These are phyloP conservation scores for Ordospora colligata DNA, from an alignment of 371 early-diverging fungal genomes.

Conservation along the genomic window DNA sequence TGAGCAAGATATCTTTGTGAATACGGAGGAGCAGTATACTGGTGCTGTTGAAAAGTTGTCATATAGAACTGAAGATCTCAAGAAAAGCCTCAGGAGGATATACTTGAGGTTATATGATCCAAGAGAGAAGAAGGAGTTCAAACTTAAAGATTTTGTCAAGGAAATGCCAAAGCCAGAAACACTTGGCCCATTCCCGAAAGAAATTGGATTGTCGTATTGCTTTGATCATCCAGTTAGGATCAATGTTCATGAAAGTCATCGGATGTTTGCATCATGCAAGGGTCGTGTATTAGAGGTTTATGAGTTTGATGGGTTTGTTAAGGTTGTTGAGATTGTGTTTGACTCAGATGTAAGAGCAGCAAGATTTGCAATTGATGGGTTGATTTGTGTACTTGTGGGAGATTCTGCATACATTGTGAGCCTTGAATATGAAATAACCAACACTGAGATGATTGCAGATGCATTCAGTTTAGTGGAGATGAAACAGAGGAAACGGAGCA, in stretches of 20 bases:
- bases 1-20: constrained; percentile 42
- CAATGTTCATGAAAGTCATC: not conserved
- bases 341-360: not conserved
- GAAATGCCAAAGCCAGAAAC: constrained; percentile 2
- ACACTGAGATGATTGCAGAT: not conserved
- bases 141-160: constrained; percentile 15
- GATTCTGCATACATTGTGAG: not conserved
- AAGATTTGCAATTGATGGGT: not conserved
- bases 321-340: not conserved
- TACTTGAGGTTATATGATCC: constrained; percentile 36
- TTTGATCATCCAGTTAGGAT: not conserved
- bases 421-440: too few species aligned
- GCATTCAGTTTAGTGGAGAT: not conserved
- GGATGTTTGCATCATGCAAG: not conserved
- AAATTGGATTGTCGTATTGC: not conserved
- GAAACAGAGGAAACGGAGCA: not conserved
- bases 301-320: not conserved
- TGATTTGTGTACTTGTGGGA: not conserved
- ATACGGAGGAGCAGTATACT: constrained; percentile 16
- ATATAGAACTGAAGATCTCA: constrained; percentile 17
- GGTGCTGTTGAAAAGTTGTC: not conserved
- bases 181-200: constrained; percentile 29
- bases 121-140: constrained; percentile 16
- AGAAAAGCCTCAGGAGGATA: constrained; percentile 19
- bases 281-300: not conserved